phyloP scores from a whole-genome alignment of 2,329 filamentous ascomycete genomes.

The Botrytis paeoniae region DNA sequence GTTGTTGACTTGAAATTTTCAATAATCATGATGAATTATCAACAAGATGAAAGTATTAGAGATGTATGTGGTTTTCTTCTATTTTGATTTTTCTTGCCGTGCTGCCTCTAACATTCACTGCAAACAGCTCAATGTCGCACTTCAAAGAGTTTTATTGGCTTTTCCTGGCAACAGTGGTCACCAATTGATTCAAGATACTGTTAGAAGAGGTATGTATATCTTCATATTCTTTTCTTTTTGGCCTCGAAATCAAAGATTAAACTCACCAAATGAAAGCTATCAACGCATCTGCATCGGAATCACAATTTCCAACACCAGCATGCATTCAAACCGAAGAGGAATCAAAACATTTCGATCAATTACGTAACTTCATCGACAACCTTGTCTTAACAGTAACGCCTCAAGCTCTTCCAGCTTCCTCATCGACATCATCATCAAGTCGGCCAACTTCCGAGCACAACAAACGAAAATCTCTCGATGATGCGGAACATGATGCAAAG shows the following conservation, averaged over 20 bases:
- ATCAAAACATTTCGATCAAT: slow-evolving; percentile 20
- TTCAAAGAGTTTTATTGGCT: slow-evolving; percentile 13
- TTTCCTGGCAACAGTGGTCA: slow-evolving; percentile 19
- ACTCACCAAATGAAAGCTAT: slow-evolving; percentile 10
- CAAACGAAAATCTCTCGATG: slow-evolving; percentile 19
- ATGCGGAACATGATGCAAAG: slow-evolving; percentile 3
- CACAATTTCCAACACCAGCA: slow-evolving; percentile 17
- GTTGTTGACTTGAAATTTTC: not conserved
- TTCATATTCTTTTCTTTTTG: not conserved
- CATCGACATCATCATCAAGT: not conserved
- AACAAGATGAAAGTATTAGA: slow-evolving; percentile 16
- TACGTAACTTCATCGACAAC: slow-evolving; percentile 21
- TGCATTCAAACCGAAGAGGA: slow-evolving; percentile 21
- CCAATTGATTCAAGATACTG: slow-evolving; percentile 17
- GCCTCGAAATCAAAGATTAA: not conserved
- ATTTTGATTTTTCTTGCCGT: not conserved
- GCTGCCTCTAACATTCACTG: not conserved
- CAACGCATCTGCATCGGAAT: slow-evolving; percentile 3
- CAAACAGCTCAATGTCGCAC: slow-evolving; percentile 17
- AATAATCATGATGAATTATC: slow-evolving; percentile 15
- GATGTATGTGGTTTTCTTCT: slow-evolving; percentile 1
- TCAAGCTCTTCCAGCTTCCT: not conserved
- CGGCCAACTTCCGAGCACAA: slow-evolving; percentile 12
- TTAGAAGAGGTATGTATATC: slow-evolving; percentile 15
- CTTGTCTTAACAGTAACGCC: slow-evolving; percentile 18